Conservation (phyloP, 106 monocot species). For the Platanthera guangdongensis region DNA sequence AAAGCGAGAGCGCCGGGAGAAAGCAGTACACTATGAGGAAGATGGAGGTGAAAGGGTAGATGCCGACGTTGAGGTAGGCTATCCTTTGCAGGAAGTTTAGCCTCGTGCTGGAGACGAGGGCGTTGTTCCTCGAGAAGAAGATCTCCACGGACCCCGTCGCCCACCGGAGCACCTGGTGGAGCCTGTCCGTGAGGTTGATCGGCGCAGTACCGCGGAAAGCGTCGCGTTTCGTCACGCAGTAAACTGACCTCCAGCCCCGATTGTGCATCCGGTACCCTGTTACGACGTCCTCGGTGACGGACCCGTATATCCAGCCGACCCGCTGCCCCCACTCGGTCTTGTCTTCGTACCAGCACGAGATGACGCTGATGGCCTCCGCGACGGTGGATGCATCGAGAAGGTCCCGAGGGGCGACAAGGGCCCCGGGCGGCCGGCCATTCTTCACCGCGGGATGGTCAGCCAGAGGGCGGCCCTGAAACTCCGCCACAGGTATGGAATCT, state of each 20-base stretch:
- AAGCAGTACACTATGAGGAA: constrained; percentile 92
- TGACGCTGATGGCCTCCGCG: constrained; percentile 77
- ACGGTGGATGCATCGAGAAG: constrained; percentile 68
- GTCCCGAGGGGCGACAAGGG: constrained; percentile 51
- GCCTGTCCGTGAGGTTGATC: constrained; percentile 67
- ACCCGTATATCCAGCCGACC: constrained; percentile 91
- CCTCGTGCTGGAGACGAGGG: constrained; percentile 52
- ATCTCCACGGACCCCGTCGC: constrained; percentile 84
- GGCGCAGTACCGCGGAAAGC: constrained; percentile 61
- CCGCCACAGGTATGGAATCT: constrained; percentile 66
- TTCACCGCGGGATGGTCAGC: constrained; percentile 70
- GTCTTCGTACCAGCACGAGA: constrained; percentile 94
- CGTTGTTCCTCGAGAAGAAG: constrained; percentile 87
- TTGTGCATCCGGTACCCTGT: constrained; percentile 88
- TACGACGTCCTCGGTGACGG: constrained; percentile 72
- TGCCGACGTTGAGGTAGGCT: constrained; percentile 54
- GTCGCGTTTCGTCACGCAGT: constrained; percentile 51
- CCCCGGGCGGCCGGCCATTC: constrained; percentile 64
- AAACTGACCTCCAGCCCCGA: constrained; percentile 76
- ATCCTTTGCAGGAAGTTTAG: constrained; percentile 76
- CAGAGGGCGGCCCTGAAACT: constrained; percentile 72
- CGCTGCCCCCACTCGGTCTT: constrained; percentile 83
- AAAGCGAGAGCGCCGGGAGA: constrained; percentile 79
- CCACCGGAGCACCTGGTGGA: constrained; percentile 93
- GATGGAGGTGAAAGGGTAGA: constrained; percentile 86